Evolutionary conservation across 352 stramenopile species (phyloP), one percentile per base, ranked within the genome.

Genomic region (Pythium vanterpoolii): DNA sequence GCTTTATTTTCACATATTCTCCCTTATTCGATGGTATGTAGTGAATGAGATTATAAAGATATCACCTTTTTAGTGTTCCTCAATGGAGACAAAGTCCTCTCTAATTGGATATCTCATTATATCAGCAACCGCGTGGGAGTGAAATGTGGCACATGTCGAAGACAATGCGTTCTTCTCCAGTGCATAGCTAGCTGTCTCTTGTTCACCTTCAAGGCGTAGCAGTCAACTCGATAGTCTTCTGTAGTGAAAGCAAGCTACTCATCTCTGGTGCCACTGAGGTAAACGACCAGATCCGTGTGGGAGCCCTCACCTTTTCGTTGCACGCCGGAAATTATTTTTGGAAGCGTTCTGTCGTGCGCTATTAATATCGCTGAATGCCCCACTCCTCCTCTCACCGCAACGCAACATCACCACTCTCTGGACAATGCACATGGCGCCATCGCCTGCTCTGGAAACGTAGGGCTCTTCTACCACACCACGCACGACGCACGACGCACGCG

Each of bases 361-460:
- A 52, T 52, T 52, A 1, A 40, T 52, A 52, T 18, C 45, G 18
- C 9, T 8, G 27, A 46, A 27, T 27, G 18, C 28, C 9, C 27
- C 27, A 11, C 27, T 19, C n/a, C 10, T n/a, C 34, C 34, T n/a
- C 8, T 18, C 8, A 19, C 13, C 19, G 5, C 14, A 18, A 7
- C 13, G 2, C 13, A 24, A 9, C 16, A 36, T 19, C 21, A n/a
- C 33, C 48, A 45, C 48, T 55, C 48, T 34, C 31, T 40, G 48
- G 31, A 56, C 33, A 33, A 56, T 56, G 33, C 48, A 14, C 48
- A 56, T 56, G 48, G 19, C 24, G 21, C n/a, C 27, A 16, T 5
- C 24, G 14, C 10, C 31, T 45, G 21, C 21, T 45, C 28, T 31
- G 14, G 31, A 34, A 27, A 55, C 47, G 47, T 42, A 55, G 30